A percentile compares a stretch with the other conserved stretches of the same genome.
phyloP scores from a whole-genome alignment of 768 basidiomycete species.

The Lactarius sanguifluus region DNA sequence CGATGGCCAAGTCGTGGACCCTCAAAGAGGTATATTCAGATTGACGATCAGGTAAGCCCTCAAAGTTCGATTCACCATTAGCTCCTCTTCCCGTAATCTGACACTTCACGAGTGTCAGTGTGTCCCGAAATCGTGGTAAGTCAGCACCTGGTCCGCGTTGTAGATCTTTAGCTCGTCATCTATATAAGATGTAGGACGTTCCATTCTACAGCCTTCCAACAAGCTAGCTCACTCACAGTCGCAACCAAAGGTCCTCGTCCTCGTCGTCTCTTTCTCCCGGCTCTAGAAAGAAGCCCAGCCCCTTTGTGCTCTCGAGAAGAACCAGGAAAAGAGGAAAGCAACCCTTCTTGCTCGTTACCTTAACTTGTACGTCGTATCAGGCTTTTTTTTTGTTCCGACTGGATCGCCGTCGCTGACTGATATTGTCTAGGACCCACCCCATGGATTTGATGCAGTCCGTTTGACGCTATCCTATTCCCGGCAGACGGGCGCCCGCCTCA shows the following conservation, averaged over 20 bases:
- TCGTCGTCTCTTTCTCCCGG: neutral
- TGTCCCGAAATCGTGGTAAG: conserved; percentile 14
- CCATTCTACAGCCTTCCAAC: conserved; percentile 14
- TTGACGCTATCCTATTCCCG: conserved; percentile 74
- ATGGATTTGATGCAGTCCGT: conserved; percentile 70
- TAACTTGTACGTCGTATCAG: conserved; percentile 4
- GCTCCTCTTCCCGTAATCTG: conserved; percentile 10
- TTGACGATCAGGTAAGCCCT: conserved; percentile 15
- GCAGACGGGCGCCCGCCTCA: conserved; percentile 77
- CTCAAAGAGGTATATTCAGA: conserved; percentile 4
- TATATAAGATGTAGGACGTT: conserved; percentile 27
- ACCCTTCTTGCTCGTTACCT: neutral
- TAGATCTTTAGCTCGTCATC: conserved; percentile 15
- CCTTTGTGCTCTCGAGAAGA: no score
- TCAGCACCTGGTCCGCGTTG: conserved; percentile 23
- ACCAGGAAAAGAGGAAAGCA: neutral
- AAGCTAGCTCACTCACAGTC: conserved; percentile 3
- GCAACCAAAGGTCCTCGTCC: neutral
- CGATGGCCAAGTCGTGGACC: neutral
- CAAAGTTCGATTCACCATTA: conserved; percentile 7
- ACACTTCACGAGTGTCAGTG: conserved; percentile 13
- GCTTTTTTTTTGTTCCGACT: conserved; percentile 7
- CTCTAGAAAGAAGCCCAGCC: neutral
- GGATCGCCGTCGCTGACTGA: conserved; percentile 26
- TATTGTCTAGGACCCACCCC: conserved; percentile 25